These are phyloP conservation scores for Sphaerulina vaccinii DNA, from an alignment of 2,329 filamentous ascomycete genomes.

Conservation along the genomic window DNA sequence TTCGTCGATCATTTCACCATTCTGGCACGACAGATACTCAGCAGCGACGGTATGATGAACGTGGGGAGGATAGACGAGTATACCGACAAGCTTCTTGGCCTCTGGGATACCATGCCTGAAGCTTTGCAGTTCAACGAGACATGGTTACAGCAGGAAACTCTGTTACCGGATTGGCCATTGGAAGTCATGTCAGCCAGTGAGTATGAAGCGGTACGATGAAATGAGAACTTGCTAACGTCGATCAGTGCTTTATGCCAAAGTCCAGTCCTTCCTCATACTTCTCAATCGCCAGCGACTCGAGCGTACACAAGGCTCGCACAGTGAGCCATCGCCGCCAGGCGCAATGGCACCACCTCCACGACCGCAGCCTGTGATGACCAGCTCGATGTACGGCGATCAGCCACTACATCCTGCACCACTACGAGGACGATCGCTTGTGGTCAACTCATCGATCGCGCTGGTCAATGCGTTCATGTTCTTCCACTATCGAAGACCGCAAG, in stretches of 20 bases:
- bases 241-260: slow-evolving; percentile 48
- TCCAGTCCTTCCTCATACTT: slow-evolving; percentile 50
- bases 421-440: slow-evolving; percentile 43
- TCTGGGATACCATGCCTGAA: slow-evolving; percentile 50
- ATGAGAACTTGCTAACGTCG: background rate
- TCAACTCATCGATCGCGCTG: slow-evolving; percentile 44
- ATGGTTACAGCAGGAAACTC: slow-evolving; percentile 43
- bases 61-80: slow-evolving; percentile 48
- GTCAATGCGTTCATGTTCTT: slow-evolving; percentile 50
- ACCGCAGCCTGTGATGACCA: slow-evolving; percentile 15
- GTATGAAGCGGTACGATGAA: slow-evolving; percentile 16
- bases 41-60: slow-evolving; percentile 43
- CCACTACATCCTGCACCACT: slow-evolving; percentile 31
- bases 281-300: slow-evolving; percentile 49
- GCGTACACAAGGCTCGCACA: slow-evolving; percentile 27
- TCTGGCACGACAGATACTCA: slow-evolving; percentile 49
- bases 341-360: slow-evolving; percentile 22
- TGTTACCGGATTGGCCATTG: slow-evolving; percentile 49
- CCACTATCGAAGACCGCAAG: slow-evolving; percentile 43
- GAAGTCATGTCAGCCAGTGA: slow-evolving; percentile 47
- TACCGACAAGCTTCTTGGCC: slow-evolving; percentile 44
- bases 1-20: slow-evolving; percentile 50
- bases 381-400: slow-evolving; percentile 23
- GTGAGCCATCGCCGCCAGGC: slow-evolving; percentile 23
- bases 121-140: slow-evolving; percentile 47